Evolutionary conservation across 768 basidiomycete species (phyloP).

Genomic region (Boletales sp.): DNA sequence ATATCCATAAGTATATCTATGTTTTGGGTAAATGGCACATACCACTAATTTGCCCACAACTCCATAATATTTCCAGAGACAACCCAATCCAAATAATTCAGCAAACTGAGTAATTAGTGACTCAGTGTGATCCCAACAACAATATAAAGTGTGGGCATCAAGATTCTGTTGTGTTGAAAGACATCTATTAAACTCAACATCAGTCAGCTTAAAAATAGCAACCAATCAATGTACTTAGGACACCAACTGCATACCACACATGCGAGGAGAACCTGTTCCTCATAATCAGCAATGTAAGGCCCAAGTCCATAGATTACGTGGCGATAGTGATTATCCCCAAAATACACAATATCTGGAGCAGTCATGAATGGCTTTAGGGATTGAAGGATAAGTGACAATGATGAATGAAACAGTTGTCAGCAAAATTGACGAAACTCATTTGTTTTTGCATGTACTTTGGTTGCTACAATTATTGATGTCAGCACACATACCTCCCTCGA

Average conservation of each 20-base stretch:
- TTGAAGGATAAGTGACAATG: constrained; percentile 19
- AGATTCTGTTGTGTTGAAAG: background rate
- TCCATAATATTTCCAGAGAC: constrained; percentile 10
- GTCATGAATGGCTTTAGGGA: constrained; percentile 26
- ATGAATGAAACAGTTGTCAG: constrained; percentile 28
- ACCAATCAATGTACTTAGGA: background rate
- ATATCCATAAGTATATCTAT: background rate
- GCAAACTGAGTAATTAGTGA: background rate
- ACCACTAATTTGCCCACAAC: constrained; percentile 14
- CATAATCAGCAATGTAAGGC: background rate
- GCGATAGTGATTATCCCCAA: constrained; percentile 28
- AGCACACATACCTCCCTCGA: too few species aligned
- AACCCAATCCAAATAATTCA: background rate
- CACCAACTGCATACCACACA: background rate
- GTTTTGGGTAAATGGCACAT: background rate
- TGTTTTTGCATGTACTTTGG: background rate
- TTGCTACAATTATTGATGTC: background rate
- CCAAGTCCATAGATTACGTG: background rate
- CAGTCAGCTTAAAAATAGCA: background rate
- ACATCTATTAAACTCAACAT: background rate
- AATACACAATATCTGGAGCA: constrained; percentile 18
- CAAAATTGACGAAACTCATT: constrained; percentile 27
- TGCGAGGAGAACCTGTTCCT: background rate
- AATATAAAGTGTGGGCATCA: background rate
- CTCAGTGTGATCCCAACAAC: background rate